Evolutionary conservation across 495 filamentous ascomycete genomes (phyloP).

Genomic region (Aspergillus conjunctus): DNA sequence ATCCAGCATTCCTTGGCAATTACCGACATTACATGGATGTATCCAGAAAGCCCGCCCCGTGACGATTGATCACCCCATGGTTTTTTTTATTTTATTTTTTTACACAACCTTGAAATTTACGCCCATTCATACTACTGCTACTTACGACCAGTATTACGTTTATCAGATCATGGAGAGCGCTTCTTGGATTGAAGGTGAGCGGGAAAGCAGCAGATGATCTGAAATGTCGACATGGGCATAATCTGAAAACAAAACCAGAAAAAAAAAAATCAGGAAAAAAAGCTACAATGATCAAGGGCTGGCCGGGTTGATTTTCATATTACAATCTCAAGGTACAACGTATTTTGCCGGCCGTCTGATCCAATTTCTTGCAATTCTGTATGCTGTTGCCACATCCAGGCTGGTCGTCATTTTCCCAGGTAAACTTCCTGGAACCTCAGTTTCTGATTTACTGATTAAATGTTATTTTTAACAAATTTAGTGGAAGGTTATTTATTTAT

Average conservation of each 20-base stretch:
- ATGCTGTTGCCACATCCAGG: conserved; percentile 20
- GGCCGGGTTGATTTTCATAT: conserved; percentile 13
- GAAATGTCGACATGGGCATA: not conserved
- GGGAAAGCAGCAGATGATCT: not conserved
- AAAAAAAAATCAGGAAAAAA: conserved; percentile 2
- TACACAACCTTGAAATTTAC: not conserved
- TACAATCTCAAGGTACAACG: not conserved
- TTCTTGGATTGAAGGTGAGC: too few species aligned
- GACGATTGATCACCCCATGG: conserved; percentile 3
- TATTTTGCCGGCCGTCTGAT: conserved; percentile 5
- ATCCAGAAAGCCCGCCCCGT: conserved; percentile 11
- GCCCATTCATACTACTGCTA: not conserved
- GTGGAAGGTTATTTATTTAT: not conserved
- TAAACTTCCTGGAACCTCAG: conserved; percentile 9
- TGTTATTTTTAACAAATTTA: conserved; percentile 14
- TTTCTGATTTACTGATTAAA: conserved; percentile 4
- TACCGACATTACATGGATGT: conserved; percentile 2
- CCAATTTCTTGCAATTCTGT: conserved; percentile 16
- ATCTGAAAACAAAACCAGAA: not conserved
- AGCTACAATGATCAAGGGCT: not conserved
- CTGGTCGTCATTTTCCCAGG: conserved; percentile 10
- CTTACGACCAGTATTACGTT: not conserved
- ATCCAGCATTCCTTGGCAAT: conserved; percentile 6
- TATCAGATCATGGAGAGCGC: too few species aligned
- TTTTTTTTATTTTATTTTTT: conserved; percentile 10